Conservation (phyloP, 768 basidiomycete genomes). For the Leucosporidium scottii region DNA sequence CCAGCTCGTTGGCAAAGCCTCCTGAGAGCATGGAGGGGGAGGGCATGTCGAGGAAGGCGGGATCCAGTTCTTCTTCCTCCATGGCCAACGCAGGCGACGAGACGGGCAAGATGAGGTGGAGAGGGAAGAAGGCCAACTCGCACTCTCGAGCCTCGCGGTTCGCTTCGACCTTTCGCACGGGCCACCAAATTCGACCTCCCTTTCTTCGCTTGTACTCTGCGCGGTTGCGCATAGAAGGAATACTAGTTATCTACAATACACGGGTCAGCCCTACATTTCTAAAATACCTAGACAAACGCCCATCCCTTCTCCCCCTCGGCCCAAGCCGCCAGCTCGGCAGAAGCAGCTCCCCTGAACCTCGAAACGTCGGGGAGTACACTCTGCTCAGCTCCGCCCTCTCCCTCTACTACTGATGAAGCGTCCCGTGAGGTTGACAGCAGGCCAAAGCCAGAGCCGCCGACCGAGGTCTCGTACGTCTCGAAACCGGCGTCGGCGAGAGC, state of each 20-base stretch:
- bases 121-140: not conserved
- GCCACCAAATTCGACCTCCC: not conserved
- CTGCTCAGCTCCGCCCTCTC: slow-evolving; percentile 33
- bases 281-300: slow-evolving; percentile 23
- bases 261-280: not conserved
- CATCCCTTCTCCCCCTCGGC: slow-evolving; percentile 23
- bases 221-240: not conserved
- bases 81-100: not conserved
- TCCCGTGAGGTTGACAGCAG: slow-evolving; percentile 42
- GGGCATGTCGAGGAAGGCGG: slow-evolving; percentile 23
- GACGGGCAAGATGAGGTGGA: not conserved
- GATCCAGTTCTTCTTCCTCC: slow-evolving; percentile 25
- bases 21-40: not conserved
- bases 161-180: no score
- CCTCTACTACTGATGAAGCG: slow-evolving; percentile 5
- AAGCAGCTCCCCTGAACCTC: slow-evolving; percentile 19
- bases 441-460: slow-evolving; percentile 89
- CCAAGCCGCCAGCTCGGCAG: slow-evolving; percentile 27
- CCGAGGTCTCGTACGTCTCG: slow-evolving; percentile 79
- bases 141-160: no score
- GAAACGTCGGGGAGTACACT: slow-evolving; percentile 12
- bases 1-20: not conserved
- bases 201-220: not conserved
- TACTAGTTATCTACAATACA: not conserved
- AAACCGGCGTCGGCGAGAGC: slow-evolving; percentile 60